Percentiles rank a stretch among this genome's conserved stretches.
Evolutionary conservation across 768 basidiomycete genomes (phyloP).

Genomic region (Trametes gibbosa): DNA sequence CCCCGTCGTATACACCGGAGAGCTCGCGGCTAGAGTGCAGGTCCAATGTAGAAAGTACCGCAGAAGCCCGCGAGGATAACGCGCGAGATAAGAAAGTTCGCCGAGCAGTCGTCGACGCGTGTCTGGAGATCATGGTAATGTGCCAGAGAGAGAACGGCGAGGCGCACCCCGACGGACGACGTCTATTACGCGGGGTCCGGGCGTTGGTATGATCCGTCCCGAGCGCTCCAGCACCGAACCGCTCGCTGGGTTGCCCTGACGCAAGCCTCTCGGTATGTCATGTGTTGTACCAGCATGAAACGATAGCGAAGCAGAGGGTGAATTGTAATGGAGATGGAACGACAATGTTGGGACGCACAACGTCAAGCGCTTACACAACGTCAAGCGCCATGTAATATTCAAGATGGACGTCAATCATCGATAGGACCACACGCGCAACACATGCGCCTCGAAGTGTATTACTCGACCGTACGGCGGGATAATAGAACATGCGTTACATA

Average conservation of each 20-base stretch:
- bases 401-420: no score
- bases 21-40: constrained; percentile 56
- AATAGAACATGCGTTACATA: constrained; percentile 27
- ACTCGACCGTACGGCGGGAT: constrained; percentile 14
- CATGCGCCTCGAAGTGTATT: constrained; percentile 7
- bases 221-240: not conserved
- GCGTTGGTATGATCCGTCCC: constrained; percentile 13
- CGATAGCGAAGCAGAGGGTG: no score
- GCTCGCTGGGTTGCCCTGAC: not conserved
- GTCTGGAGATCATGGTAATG: constrained; percentile 18
- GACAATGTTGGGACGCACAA: no score
- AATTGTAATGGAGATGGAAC: no score
- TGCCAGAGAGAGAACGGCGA: not conserved
- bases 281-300: no score
- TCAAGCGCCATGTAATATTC: no score
- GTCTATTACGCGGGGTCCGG: not conserved
- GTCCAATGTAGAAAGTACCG: constrained; percentile 61
- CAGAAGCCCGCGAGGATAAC: constrained; percentile 70
- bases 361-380: no score
- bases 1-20: constrained; percentile 78
- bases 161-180: not conserved
- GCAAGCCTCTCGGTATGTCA: no score
- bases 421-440: not conserved
- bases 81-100: constrained; percentile 35
- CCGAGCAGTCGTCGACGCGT: constrained; percentile 6